Base-by-base conservation (phyloP, 352 stramenopile species). In the Thalassiosira ordinaria region DNA sequence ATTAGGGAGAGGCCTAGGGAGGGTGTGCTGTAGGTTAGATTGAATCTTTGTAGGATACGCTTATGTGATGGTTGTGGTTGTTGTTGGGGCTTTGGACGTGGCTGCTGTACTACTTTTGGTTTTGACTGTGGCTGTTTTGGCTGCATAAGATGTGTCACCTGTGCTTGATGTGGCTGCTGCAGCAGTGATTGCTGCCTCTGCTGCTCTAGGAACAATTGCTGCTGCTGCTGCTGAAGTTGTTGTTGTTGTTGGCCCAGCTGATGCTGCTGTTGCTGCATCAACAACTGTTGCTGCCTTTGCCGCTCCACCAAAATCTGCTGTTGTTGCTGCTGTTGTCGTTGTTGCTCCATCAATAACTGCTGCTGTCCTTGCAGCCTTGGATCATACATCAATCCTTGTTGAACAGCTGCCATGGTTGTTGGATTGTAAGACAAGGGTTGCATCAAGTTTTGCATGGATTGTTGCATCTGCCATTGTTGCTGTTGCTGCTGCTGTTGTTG, bases 1-100 rank as follows among this genome's bases (percentile, higher is more conserved):
- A 27, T 16, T 0, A 85, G 64, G 20, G 56, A 64, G 24, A 85
- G 29, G 31, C 70, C 78, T 26, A 85, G 29, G 13, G 35, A 55
- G 29, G 63, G n/a, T 20, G 29, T 55, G 13, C 31, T 61, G 52
- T 74, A 85, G 22, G 71, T 16, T 11, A 65, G 22, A 27, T 76
- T 55, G 1, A 78, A 55, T 37, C 13, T 31, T 39, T 67, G 51
- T 41, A 53, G 47, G 2, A n/a, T n/a, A n/a, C n/a, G n/a, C n/a
- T 52, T 18, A 31, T 55, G 37, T 26, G 56, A 27, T 39, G 20
- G 27, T 29, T 57, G 59, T 59, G 16, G 49, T 22, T n/a, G 29
- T 55, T 41, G 41, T 31, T 46, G 66, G 41, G 18, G 20, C n/a
- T n/a, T n/a, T n/a, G n/a, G n/a, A n/a, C n/a, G n/a, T n/a, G n/a